Percentiles rank a stretch among this genome's conserved stretches.
phyloP scores from a whole-genome alignment of 768 basidiomycete species.

The Mrakia frigida region DNA sequence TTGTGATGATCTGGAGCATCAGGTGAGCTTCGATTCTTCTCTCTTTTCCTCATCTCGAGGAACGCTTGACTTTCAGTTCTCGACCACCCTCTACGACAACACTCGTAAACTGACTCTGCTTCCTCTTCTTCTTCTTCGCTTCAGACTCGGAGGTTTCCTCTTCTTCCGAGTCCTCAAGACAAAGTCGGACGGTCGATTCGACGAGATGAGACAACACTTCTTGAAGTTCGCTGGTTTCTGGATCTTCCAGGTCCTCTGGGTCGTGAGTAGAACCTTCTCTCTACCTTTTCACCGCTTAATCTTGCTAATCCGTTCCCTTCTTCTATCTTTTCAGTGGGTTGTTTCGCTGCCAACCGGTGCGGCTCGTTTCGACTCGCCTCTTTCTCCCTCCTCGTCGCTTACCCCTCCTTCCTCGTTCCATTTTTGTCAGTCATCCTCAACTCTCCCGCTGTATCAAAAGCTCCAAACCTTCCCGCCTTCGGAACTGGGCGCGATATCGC shows the following conservation, averaged over 20 bases:
- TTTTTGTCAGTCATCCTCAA: constrained; percentile 56
- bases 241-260: constrained; percentile 51
- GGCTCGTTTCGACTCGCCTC: neutral
- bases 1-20: constrained; percentile 65
- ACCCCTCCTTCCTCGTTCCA: neutral
- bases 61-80: no score
- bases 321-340: constrained; percentile 45
- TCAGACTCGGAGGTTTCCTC: constrained; percentile 52
- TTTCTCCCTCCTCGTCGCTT: neutral
- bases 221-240: constrained; percentile 62
- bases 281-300: no score
- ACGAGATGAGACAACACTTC: constrained; percentile 56
- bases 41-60: neutral
- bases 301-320: no score
- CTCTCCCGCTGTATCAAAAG: constrained; percentile 58
- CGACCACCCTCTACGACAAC: no score
- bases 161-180: constrained; percentile 65
- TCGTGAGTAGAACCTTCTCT: constrained; percentile 32
- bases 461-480: constrained; percentile 52
- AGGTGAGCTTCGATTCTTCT: constrained; percentile 47
- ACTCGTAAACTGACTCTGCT: no score
- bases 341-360: constrained; percentile 53
- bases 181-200: constrained; percentile 62
- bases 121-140: neutral
- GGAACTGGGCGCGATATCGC: constrained; percentile 61